Evolutionary conservation across 179 eudicot species (phyloP).

Genomic region (Monotropa hypopitys): DNA sequence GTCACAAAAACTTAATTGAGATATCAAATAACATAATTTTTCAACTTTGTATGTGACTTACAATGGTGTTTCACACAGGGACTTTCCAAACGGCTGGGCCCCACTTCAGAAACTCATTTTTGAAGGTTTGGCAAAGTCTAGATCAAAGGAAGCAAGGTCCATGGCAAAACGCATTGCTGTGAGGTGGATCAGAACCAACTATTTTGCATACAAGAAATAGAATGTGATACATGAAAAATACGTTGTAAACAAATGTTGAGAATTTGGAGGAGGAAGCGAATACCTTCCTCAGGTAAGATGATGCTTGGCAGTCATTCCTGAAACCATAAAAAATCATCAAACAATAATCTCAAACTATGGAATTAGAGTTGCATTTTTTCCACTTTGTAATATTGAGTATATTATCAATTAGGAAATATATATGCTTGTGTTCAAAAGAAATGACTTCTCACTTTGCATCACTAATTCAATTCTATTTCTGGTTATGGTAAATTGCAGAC

Average conservation of each 20-base stretch:
- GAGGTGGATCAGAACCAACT: conserved; percentile 74
- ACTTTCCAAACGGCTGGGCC: conserved; percentile 96
- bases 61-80: conserved; percentile 34
- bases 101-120: conserved; percentile 82
- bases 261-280: conserved; percentile 79
- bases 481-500: conserved; percentile 33
- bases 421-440: not conserved
- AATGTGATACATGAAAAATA: conserved; percentile 84
- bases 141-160: conserved; percentile 41
- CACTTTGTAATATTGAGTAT: not conserved
- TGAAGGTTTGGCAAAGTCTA: conserved; percentile 61
- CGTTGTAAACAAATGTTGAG: conserved; percentile 64
- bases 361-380: not conserved
- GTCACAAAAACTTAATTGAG: no score
- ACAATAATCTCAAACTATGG: not conserved
- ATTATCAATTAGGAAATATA: no score
- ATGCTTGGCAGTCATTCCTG: not conserved
- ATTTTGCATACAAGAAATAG: conserved; percentile 48
- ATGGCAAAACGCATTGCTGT: conserved; percentile 64
- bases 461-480: not conserved
- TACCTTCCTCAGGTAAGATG: conserved; percentile 69
- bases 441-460: not conserved
- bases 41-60: no score
- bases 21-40: no score
- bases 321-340: not conserved